Base-by-base conservation (phyloP, 768 basidiomycete genomes). In the Podaxis carcinomalis region DNA sequence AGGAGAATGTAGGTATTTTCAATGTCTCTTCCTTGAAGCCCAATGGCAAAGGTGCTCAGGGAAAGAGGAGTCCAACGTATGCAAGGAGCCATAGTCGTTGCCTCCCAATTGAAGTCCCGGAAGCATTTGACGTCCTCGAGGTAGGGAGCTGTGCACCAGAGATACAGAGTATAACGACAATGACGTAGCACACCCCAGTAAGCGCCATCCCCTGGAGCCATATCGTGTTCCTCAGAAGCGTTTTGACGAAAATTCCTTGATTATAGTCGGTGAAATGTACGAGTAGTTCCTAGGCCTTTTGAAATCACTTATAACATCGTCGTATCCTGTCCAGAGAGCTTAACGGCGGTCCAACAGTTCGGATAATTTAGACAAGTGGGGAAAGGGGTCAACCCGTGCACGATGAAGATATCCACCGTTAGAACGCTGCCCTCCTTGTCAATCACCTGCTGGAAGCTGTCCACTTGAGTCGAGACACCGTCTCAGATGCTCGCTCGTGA, bases 161-260 rank as follows among this genome's bases (percentile, higher is more conserved):
- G 19, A 39, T 14, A 42, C 10, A 19, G 6, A 55, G 23, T 25
- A 39, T 9, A 13, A 42, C 36, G 21, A 23, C 54, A 37, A 55
- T 27, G 40, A 39, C 54, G 25, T 55, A 55, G 39, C 19, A 55
- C 35, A 42, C 54, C 19, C 37, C 54, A 13, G 28, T 35, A 21
- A 55, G 54, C 39, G 44, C 27, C 54, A 55, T 23, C 16, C 54
- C 54, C 7, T 55, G 54, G 39, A 55, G 54, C 23, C 54, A 55
- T 25, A 55, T 21, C 23, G 14, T 55, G 23, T 42, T 42, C 2
- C 19, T 5, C 1, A 55, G 19, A 3, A 40, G 6, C 11, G 42
- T 1, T 25, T n/a, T 16, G 54, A 21, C 14, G 36, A 40, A 5
- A 40, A n/a, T 5, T 14, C 11, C 21, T 55, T 55, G 54, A 40